phyloP scores from a whole-genome alignment of 2,329 filamentous ascomycete genomes.

The Septoria linicola region DNA sequence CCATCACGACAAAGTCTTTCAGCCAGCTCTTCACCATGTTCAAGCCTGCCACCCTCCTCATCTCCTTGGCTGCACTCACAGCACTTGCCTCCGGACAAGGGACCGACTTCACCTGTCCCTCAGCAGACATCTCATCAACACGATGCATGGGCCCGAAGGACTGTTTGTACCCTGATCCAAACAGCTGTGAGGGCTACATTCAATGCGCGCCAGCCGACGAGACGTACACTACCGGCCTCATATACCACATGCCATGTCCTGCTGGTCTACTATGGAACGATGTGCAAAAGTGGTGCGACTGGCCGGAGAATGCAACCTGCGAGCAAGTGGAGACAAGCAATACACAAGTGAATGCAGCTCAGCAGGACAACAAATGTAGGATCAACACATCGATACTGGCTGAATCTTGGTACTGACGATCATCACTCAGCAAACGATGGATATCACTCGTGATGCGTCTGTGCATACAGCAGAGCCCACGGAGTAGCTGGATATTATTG shows the following conservation, averaged over 20 bases:
- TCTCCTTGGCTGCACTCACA: not conserved
- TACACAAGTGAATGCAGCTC: too few relatives aligned
- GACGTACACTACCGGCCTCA: constrained; percentile 7
- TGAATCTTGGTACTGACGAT: too few relatives aligned
- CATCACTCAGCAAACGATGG: too few relatives aligned
- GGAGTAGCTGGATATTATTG: too few relatives aligned
- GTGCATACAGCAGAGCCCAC: too few relatives aligned
- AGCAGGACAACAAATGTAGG: too few relatives aligned
- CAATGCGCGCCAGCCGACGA: constrained; percentile 13
- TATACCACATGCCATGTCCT: constrained; percentile 10
- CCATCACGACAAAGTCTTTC: too few relatives aligned
- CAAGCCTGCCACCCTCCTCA: not conserved
- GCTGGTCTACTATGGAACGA: constrained; percentile 13
- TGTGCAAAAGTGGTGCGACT: constrained; percentile 14
- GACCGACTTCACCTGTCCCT: constrained; percentile 2
- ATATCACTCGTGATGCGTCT: too few relatives aligned
- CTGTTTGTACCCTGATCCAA: constrained; percentile 11
- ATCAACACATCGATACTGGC: too few relatives aligned
- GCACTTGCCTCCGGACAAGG: not conserved
- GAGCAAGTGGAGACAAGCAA: not conserved
- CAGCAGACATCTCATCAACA: constrained; percentile 11
- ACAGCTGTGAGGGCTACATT: constrained; percentile 14
- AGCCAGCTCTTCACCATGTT: too few relatives aligned
- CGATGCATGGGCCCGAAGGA: constrained; percentile 11
- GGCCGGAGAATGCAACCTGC: constrained; percentile 2